Evolutionary conservation across 495 filamentous ascomycete genomes (phyloP), one percentile per base, ranked within the genome.

Genomic region (Aeminium ludgeri): DNA sequence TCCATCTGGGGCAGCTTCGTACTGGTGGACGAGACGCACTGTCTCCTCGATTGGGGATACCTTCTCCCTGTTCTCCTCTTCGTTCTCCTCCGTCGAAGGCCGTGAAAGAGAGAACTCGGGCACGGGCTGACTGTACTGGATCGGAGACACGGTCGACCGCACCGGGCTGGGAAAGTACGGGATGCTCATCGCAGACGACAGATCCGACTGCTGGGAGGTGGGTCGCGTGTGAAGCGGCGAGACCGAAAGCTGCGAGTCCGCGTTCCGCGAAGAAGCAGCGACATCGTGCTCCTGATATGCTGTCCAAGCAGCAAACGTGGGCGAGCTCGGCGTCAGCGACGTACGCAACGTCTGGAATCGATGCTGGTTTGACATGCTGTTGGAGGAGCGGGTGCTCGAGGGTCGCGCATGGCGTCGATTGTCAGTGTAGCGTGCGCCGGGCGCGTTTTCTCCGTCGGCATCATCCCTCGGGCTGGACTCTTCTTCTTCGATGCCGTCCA

Each of bases 401-500:
- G 51, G 51, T 17, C 47, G 17, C 7, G 49, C 44, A 11, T 53
- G 43, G n/a, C 51, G 44, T 15, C 36, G 40, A 12, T 36, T 36
- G 8, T 16, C 16, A 7, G 28, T 32, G 20, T 35, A 36, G 17
- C 30, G 28, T 5, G 33, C 6, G 3, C 23, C 10, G 30, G 13
- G 6, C 28, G n/a, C 3, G 4, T 31, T 16, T 29, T 8, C 37
- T 38, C 8, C 18, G 37, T 45, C 27, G 33, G 33, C 10, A 19
- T 32, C 31, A 40, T 45, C 45, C 13, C 44, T 34, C 35, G 46
- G 38, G n/a, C n/a, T n/a, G n/a, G n/a, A n/a, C n/a, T n/a, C n/a
- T 19, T 53, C 51, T 44, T 59, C 55, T 30, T 55, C 39, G 20
- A 55, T 56, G 18, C 50, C 51, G 18, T 55, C 43, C 41, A 57